These are phyloP conservation scores for Rhizopogon roseolus DNA, from an alignment of 768 basidiomycete genomes.

Conservation along the genomic window DNA sequence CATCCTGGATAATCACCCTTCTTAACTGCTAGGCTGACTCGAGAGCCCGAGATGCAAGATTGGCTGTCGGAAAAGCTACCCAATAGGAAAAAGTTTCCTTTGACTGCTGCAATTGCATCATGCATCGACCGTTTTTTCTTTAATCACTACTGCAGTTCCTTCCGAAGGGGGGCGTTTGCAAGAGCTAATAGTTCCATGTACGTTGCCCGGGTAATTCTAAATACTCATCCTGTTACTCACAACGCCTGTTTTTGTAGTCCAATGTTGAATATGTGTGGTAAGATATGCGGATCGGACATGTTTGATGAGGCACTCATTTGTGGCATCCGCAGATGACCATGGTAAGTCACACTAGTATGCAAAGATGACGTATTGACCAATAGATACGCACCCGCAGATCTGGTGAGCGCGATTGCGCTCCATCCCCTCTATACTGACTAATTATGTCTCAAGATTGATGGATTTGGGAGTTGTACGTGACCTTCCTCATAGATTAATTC, in stretches of 20 bases:
- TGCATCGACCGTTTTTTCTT: constrained; percentile 88
- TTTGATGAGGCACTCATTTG: neutral
- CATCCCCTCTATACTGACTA: neutral
- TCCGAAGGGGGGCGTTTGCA: constrained; percentile 87
- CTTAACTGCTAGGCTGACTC: constrained; percentile 49
- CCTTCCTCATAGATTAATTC: neutral
- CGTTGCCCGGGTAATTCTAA: constrained; percentile 19
- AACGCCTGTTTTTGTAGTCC: constrained; percentile 42
- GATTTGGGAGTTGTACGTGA: constrained; percentile 74
- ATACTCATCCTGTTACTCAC: neutral
- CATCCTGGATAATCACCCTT: constrained; percentile 1
- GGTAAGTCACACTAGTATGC: constrained; percentile 37
- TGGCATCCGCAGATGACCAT: constrained; percentile 60
- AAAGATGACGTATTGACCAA: constrained; percentile 3
- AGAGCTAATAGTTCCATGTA: constrained; percentile 89
- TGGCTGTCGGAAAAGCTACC: constrained; percentile 70
- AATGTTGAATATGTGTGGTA: constrained; percentile 86
- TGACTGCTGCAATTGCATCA: constrained; percentile 67
- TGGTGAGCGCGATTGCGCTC: constrained; percentile 31
- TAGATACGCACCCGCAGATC: constrained; percentile 30
- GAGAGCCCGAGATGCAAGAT: constrained; percentile 84
- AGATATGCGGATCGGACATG: constrained; percentile 13
- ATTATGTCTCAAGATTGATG: constrained; percentile 56
- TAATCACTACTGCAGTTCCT: constrained; percentile 84
- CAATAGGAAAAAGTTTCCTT: constrained; percentile 49